Evolutionary conservation across 306 rosid genomes (phyloP).

Genomic region (Begonia fuchsioides): DNA sequence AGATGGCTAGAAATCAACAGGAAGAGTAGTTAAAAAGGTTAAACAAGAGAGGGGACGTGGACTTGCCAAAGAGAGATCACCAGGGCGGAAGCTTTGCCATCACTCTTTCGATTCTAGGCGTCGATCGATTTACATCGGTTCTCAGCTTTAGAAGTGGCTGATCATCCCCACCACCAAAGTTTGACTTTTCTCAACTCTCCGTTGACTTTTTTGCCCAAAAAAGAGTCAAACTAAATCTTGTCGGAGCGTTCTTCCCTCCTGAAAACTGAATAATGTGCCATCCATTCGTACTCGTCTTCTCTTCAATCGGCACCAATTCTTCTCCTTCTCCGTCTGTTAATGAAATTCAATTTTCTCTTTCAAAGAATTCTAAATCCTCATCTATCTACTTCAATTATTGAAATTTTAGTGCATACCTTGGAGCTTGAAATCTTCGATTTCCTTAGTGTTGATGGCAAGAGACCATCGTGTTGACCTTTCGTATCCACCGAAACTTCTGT

Average conservation of each 20-base stretch:
- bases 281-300: conserved; percentile 38
- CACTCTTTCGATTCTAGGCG: conserved; percentile 43
- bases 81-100: conserved; percentile 67
- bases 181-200: no score
- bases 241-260: conserved; percentile 65
- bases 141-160: conserved; percentile 60
- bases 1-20: conserved; percentile 32
- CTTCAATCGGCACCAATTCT: conserved; percentile 37
- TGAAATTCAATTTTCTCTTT: neutral
- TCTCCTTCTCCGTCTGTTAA: conserved; percentile 30
- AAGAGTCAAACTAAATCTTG: conserved; percentile 38
- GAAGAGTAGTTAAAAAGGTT: conserved; percentile 58
- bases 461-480: conserved; percentile 71
- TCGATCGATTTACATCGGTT: conserved; percentile 48
- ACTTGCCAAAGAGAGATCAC: conserved; percentile 91
- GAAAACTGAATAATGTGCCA: conserved; percentile 81
- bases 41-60: conserved; percentile 66
- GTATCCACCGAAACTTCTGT: conserved; percentile 53
- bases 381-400: no score
- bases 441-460: conserved; percentile 62
- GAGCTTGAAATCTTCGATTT: conserved; percentile 58
- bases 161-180: conserved; percentile 8
- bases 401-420: no score
- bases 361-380: neutral
- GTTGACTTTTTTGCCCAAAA: conserved; percentile 48